A percentile compares a stretch with the other conserved stretches of the same genome.
These are phyloP conservation scores for Lipomyces yamadae DNA, from an alignment of 805 yeast species.

Conservation along the genomic window DNA sequence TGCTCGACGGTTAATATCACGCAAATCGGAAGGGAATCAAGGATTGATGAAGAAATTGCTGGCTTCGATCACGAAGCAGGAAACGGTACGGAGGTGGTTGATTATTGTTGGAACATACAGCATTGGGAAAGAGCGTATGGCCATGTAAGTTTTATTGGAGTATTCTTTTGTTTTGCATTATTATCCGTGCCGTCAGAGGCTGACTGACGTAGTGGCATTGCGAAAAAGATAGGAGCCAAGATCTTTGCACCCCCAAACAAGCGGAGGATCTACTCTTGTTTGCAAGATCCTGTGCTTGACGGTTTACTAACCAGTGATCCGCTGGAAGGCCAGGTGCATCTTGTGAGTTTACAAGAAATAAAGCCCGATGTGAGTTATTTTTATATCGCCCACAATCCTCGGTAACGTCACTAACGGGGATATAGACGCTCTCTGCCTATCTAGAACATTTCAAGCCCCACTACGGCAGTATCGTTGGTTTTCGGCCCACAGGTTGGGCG, in stretches of 20 bases:
- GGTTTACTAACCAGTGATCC: conserved; percentile 54
- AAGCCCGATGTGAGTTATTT: conserved; percentile 42
- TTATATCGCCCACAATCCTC: neutral
- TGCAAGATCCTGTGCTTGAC: conserved; percentile 51
- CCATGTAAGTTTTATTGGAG: conserved; percentile 50
- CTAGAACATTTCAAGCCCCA: conserved; percentile 52
- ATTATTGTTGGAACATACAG: conserved; percentile 84
- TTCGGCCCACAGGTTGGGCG: conserved; percentile 88
- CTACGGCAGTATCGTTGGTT: conserved; percentile 65
- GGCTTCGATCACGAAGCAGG: conserved; percentile 16
- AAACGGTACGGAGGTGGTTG: conserved; percentile 49
- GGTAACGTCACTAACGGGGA: neutral
- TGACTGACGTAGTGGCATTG: conserved; percentile 41
- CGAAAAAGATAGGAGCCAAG: conserved; percentile 44
- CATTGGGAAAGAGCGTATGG: conserved; percentile 90
- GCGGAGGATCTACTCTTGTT: conserved; percentile 53
- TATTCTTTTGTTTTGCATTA: neutral
- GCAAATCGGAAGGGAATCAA: neutral
- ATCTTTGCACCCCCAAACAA: conserved; percentile 55
- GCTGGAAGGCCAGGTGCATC: conserved; percentile 62
- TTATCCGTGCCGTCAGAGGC: neutral
- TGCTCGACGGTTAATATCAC: neutral
- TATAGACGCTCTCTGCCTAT: conserved; percentile 51
- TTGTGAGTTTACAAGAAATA: conserved; percentile 68
- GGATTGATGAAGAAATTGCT: conserved; percentile 11